Percentiles rank a stretch among this genome's conserved stretches.
phyloP scores from a whole-genome alignment of 805 yeast species.

The Lachancea sp. region DNA sequence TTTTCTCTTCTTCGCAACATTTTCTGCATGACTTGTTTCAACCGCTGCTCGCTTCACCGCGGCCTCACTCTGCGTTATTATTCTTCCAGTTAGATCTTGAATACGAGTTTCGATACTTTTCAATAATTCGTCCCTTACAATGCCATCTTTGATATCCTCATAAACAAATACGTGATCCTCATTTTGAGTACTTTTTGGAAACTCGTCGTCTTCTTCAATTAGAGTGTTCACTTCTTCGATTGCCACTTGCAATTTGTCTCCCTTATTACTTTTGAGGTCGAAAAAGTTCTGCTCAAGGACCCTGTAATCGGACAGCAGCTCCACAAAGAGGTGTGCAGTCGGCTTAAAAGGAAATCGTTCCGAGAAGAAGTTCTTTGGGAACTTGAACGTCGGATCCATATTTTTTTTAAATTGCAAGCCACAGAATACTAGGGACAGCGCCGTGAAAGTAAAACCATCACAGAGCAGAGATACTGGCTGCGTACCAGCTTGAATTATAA shows the following conservation, averaged over 20 bases:
- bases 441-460: slow-evolving; percentile 30
- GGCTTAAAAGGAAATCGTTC: slow-evolving; percentile 24
- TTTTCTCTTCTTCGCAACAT: slow-evolving; percentile 16
- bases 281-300: slow-evolving; percentile 32
- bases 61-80: slow-evolving; percentile 17
- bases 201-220: slow-evolving; percentile 20
- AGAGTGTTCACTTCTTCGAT: slow-evolving; percentile 21
- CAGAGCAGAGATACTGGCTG: slow-evolving; percentile 33
- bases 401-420: slow-evolving; percentile 28
- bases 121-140: slow-evolving; percentile 26
- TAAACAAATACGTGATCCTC: slow-evolving; percentile 19
- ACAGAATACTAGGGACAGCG: slow-evolving; percentile 26
- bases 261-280: slow-evolving; percentile 32
- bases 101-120: slow-evolving; percentile 26
- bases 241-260: slow-evolving; percentile 24
- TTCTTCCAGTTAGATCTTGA: slow-evolving; percentile 20
- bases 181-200: background rate
- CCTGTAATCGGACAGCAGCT: slow-evolving; percentile 27
- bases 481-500: slow-evolving; percentile 33
- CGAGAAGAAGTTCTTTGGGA: slow-evolving; percentile 28
- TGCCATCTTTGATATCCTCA: slow-evolving; percentile 25
- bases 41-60: slow-evolving; percentile 17
- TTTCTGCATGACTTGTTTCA: slow-evolving; percentile 9
- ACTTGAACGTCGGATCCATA: slow-evolving; percentile 25
- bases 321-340: slow-evolving; percentile 19